Base-by-base conservation (phyloP, 371 early-diverging fungal species). In the Gilbertella persicaria region DNA sequence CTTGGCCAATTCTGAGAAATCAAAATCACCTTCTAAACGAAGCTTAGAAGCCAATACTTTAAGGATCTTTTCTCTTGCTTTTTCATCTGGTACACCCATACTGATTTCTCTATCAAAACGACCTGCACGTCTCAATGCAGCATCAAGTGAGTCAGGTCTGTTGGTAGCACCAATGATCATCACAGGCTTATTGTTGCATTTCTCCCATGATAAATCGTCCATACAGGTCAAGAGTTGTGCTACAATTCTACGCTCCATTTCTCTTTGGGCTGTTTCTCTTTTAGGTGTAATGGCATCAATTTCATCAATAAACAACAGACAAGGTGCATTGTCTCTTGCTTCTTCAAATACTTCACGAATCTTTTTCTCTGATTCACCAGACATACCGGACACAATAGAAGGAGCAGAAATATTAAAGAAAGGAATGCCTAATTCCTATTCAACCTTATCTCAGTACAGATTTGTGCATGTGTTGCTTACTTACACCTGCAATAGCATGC, bases 281-380 rank as follows among this genome's bases (percentile, higher is more conserved):
- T 99, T 99, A 6, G 98, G 98, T n/a, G 99, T 98, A 47, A 99
- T 97, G 4, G 99, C 97, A 69, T 99, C 99, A 46, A 99, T 98
- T 71, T 99, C 99, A 69, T 99, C 99, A 55, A 99, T 98, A 65
- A 99, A 99, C 45, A 99, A 74, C 23, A 99, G 72, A 68, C 98
- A 94, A 0, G 99, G 99, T 10, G 98, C 82, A 28, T 62, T 58
- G 9, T 56, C 58, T 64, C 75, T 91, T 12, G 99, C 99, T 60
- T 97, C 95, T 29, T 96, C 93, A 80, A 99, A 99, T 0, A 98
- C 88, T 55, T 98, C 98, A 47, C 99, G 85, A 19, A 99, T 87
- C 80, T 99, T 99, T 65, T 94, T 95, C 69, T 99, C 99, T 7
- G 97, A 96, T 74, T 99, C 99, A 47, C 99, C 99, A 16, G 96